Base-by-base conservation (phyloP, 352 stramenopile species). In the Pythium diclinum region DNA sequence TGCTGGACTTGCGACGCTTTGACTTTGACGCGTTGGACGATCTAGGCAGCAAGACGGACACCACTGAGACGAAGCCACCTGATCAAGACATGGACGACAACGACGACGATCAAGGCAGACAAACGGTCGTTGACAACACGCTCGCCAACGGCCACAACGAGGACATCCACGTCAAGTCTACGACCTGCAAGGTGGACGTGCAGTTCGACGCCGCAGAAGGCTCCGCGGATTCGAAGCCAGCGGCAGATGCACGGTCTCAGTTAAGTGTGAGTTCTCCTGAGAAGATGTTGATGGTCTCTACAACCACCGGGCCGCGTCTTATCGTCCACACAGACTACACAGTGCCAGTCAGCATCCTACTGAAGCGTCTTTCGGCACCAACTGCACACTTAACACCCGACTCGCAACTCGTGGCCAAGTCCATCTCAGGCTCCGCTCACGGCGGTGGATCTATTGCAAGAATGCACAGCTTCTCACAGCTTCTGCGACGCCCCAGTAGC, bases 1-100 rank as follows among this genome's bases (percentile, higher is more conserved):
- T 67, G 5, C 46, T 67, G 13, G 51, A 67, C 30, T 38, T 67
- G 6, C 28, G 36, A 0, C 40, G 38, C 36, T 8, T 60, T 36
- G 52, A 61, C 13, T 56, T 61, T 16, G 53, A 67, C 30, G 16
- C 44, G 30, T 19, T 56, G 11, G 61, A 67, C 32, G 11, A 30
- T 6, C 25, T 28, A 19, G 30, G 28, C 3, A 9, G 6, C 14
- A 40, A 17, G 2, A 19, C n/a, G 16, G 25, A 11, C 6, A 44
- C 28, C 7, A 48, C 46, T 7, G 56, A 63, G 6, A n/a, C 11
- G 17, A 28, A 34, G 16, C 3, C 40, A 19, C 25, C 25, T 28
- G 56, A 61, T 3, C 14, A 17, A 28, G 44, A 30, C 17, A 6
- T 51, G n/a, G 44, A 51, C 19, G 44, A 28, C 4, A 11, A 49